Evolutionary conservation across 306 rosid genomes (phyloP), one percentile per base, ranked within the genome.

Genomic region (Cucurbita ficifolia): DNA sequence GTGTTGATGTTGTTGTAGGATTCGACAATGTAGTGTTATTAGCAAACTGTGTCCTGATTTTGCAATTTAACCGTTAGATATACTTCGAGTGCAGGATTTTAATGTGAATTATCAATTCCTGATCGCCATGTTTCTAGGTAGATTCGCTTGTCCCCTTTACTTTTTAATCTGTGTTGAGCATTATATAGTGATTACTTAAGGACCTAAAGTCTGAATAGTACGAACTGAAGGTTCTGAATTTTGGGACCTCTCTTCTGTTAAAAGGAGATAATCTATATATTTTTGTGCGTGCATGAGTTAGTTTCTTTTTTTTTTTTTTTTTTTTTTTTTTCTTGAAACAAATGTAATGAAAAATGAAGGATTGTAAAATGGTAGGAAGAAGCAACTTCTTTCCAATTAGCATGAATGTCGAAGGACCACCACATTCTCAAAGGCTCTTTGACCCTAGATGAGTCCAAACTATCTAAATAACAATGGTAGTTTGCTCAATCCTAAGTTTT

Each of bases 1-100:
- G 54, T 70, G 74, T 70, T 49, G 58, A 49, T 29, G 74, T 58
- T 70, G 74, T 49, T 48, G 54, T 48, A 70, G 52, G 74, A 70
- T 70, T 70, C 24, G 24, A 48, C 42, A 70, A 70, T 70, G 74
- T 70, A 70, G 39, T 49, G 42, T 70, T 70, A 70, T 43, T 22
- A 49, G 74, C 16, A 33, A 70, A 70, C 16, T 70, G 54, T 70
- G 43, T 29, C 58, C 74, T 70, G 57, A 50, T 70, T 70, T 29
- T 70, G 74, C 58, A 70, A 70, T 49, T 46, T 70, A 29, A 49
- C 74, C 43, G n/a, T 70, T 48, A 49, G 74, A 70, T 40, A 43
- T 65, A 70, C 58, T 70, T 70, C 58, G 21, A 49, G 57, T 48
- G 43, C 57, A 70, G 45, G 74, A 49, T 70, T 70, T 70, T 70